Conservation (phyloP, 805 yeast species). For the Pichia paraexigua region DNA sequence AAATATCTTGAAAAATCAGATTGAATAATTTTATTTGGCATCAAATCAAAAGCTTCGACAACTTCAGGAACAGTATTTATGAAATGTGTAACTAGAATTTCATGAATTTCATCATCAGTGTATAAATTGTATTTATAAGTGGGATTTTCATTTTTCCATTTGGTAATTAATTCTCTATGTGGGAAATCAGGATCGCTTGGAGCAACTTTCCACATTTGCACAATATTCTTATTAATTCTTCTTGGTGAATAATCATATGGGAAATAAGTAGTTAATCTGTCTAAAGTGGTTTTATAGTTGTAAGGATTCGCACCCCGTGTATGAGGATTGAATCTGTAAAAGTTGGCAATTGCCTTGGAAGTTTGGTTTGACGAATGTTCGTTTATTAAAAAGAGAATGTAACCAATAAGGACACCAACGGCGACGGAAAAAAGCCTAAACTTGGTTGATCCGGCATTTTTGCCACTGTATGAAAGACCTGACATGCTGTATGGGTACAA, state of each 20-base stretch:
- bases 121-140: constrained; percentile 25
- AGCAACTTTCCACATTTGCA: constrained; percentile 32
- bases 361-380: constrained; percentile 18
- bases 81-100: constrained; percentile 21
- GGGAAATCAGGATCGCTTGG: constrained; percentile 30
- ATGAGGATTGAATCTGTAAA: constrained; percentile 26
- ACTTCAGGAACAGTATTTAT: constrained; percentile 40
- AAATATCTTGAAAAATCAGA: constrained; percentile 53
- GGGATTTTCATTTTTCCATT: constrained; percentile 30
- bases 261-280: constrained; percentile 25
- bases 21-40: constrained; percentile 45
- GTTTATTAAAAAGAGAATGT: constrained; percentile 19
- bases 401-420: constrained; percentile 23
- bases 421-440: constrained; percentile 21
- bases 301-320: constrained; percentile 29
- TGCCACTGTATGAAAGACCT: neutral
- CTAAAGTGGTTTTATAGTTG: constrained; percentile 25
- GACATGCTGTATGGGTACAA: neutral
- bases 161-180: constrained; percentile 23
- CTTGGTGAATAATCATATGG: constrained; percentile 29
- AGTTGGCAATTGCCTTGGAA: constrained; percentile 24
- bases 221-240: constrained; percentile 26
- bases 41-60: constrained; percentile 41
- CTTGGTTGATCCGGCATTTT: neutral
- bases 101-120: constrained; percentile 28